phyloP scores from a whole-genome alignment of 2,329 filamentous ascomycete genomes.

The Colletotrichum aenigma region DNA sequence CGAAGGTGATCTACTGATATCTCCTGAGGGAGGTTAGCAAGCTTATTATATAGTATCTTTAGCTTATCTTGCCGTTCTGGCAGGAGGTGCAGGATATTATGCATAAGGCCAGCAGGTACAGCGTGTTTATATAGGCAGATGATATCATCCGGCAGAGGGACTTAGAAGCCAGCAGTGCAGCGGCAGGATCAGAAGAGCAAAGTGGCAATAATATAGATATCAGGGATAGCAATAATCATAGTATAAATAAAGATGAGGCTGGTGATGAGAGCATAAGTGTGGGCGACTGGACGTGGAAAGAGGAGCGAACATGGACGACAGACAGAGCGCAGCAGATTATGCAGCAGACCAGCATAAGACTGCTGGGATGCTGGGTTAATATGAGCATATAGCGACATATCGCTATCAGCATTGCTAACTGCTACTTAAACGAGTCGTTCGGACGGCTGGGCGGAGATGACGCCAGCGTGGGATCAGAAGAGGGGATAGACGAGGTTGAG shows the following conservation, averaged over 20 bases:
- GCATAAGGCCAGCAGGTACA: neutral
- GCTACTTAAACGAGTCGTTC: constrained; percentile 3
- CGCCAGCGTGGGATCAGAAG: neutral
- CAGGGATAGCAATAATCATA: too few species aligned
- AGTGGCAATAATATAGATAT: too few species aligned
- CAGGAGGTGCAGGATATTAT: neutral
- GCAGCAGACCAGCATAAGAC: too few species aligned
- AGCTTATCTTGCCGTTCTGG: constrained; percentile 1
- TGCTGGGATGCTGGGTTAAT: too few species aligned
- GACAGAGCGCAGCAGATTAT: too few species aligned
- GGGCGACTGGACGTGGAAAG: neutral
- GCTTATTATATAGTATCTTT: constrained; percentile 29
- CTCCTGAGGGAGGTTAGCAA: constrained; percentile 26
- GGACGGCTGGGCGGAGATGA: neutral
- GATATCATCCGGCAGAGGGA: neutral
- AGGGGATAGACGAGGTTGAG: neutral
- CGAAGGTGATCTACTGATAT: constrained; percentile 30
- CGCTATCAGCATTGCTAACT: neutral
- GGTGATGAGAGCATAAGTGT: too few species aligned
- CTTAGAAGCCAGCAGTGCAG: neutral
- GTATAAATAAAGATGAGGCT: too few species aligned
- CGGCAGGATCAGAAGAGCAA: too few species aligned
- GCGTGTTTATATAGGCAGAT: neutral
- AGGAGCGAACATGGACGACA: neutral
- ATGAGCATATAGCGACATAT: neutral